Evolutionary conservation across 2,329 filamentous ascomycete species (phyloP).

Genomic region (Furcasterigmium furcatum): DNA sequence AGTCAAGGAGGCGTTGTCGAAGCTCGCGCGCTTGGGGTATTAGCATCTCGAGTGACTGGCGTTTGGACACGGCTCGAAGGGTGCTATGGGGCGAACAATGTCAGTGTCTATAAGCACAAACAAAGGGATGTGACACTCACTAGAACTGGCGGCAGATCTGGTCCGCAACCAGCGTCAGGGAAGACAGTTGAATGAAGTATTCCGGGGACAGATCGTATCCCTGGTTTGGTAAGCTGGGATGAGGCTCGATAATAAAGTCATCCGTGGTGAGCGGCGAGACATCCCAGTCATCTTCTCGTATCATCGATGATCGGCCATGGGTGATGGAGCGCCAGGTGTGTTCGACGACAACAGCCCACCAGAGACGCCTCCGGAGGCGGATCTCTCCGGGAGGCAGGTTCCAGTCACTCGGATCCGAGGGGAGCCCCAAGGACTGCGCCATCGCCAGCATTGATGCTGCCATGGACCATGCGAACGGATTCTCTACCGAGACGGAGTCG

Average conservation of each 20-base stretch:
- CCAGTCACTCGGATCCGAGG: conserved; percentile 52
- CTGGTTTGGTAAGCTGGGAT: conserved; percentile 27
- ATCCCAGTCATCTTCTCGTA: conserved; percentile 47
- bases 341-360: conserved; percentile 55
- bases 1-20: conserved; percentile 40
- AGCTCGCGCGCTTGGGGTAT: conserved; percentile 30
- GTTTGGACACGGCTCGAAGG: conserved; percentile 6
- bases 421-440: conserved; percentile 45
- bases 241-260: conserved; percentile 19
- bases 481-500: conserved; percentile 13
- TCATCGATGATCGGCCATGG: conserved; percentile 48
- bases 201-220: conserved; percentile 29
- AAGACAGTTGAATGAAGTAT: conserved; percentile 38
- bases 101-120: background rate
- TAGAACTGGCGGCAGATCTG: conserved; percentile 31
- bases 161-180: conserved; percentile 37
- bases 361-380: conserved; percentile 50
- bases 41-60: conserved; percentile 35
- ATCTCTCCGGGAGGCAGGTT: conserved; percentile 51
- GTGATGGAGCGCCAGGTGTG: conserved; percentile 54
- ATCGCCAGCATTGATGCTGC: conserved; percentile 40
- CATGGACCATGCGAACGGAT: conserved; percentile 24
- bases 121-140: background rate
- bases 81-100: conserved; percentile 6
- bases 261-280: conserved; percentile 23